phyloP scores from a whole-genome alignment of 2,329 filamentous ascomycete species.

The Periconia sp. region DNA sequence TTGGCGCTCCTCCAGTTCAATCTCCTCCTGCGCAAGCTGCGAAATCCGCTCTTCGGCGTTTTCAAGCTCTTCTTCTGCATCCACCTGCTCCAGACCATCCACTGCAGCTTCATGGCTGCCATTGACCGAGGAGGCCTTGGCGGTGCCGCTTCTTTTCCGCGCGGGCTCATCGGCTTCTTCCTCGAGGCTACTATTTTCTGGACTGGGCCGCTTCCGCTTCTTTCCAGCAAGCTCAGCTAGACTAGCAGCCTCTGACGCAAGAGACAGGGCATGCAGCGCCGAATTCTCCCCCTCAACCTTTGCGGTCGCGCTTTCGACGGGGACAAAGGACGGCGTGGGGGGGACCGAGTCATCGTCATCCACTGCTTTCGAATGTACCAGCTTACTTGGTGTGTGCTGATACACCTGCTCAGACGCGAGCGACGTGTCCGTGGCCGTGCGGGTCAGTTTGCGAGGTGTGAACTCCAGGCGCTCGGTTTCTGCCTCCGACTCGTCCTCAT shows the following conservation, averaged over 20 bases:
- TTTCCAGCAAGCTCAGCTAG: slow-evolving; percentile 31
- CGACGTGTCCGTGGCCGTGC: slow-evolving; percentile 36
- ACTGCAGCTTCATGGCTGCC: slow-evolving; percentile 33
- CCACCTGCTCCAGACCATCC: slow-evolving; percentile 28
- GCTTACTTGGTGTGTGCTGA: slow-evolving; percentile 41
- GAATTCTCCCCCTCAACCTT: slow-evolving; percentile 22
- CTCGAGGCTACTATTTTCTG: slow-evolving; percentile 42
- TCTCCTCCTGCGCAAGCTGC: slow-evolving; percentile 32
- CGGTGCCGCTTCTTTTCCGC: slow-evolving; percentile 38
- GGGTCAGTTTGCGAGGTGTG: slow-evolving; percentile 69
- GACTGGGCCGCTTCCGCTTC: slow-evolving; percentile 51
- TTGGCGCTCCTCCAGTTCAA: slow-evolving; percentile 37
- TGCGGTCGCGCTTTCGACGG: slow-evolving; percentile 16
- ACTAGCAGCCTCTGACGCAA: slow-evolving; percentile 34
- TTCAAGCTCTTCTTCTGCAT: slow-evolving; percentile 56
- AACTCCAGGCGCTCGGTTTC: slow-evolving; percentile 92
- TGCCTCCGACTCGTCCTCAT: slow-evolving; percentile 76
- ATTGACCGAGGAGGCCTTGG: slow-evolving; percentile 25
- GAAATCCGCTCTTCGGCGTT: slow-evolving; percentile 42
- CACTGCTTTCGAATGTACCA: slow-evolving; percentile 35
- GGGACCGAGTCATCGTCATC: slow-evolving; percentile 34
- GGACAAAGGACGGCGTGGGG: slow-evolving; percentile 25
- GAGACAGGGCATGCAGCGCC: slow-evolving; percentile 34
- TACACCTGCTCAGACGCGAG: slow-evolving; percentile 35
- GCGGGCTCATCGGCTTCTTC: slow-evolving; percentile 39